Evolutionary conservation across 345 rosid species (phyloP).

Genomic region (Fremontodendron californicum): DNA sequence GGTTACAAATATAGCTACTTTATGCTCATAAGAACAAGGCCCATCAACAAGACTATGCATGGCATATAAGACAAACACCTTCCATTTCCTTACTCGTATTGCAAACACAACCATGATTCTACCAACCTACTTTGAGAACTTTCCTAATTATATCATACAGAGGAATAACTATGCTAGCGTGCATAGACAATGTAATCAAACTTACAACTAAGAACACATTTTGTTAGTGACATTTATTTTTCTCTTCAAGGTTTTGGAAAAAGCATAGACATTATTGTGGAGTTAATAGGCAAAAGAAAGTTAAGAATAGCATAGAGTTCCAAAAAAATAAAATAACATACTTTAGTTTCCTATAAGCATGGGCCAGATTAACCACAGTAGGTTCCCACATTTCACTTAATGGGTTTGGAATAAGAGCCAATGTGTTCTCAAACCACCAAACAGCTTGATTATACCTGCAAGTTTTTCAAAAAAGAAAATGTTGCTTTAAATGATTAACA

Average conservation of each 20-base stretch:
- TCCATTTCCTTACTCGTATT: background rate
- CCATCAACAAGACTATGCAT: background rate
- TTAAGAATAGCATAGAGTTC: constrained; percentile 9
- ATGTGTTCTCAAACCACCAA: constrained; percentile 87
- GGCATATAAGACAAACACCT: background rate
- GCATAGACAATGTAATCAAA: background rate
- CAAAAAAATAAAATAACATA: constrained; percentile 25
- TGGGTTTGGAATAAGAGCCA: constrained; percentile 64
- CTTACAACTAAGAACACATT: background rate
- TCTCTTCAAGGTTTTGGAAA: background rate
- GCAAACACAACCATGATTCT: background rate
- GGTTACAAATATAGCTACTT: background rate
- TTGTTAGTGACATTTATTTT: background rate
- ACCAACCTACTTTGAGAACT: background rate
- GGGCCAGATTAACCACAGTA: constrained; percentile 86
- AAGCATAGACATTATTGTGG: background rate
- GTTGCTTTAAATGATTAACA: constrained; percentile 14
- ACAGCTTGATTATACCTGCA: constrained; percentile 86
- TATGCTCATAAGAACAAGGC: background rate
- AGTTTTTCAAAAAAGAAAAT: constrained; percentile 18
- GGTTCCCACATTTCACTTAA: constrained; percentile 87
- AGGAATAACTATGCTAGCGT: background rate
- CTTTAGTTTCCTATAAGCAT: constrained; percentile 83
- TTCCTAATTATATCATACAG: background rate
- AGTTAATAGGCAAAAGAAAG: background rate